Evolutionary conservation across 2,329 filamentous ascomycete species (phyloP).

Genomic region (Monilinia fructigena): DNA sequence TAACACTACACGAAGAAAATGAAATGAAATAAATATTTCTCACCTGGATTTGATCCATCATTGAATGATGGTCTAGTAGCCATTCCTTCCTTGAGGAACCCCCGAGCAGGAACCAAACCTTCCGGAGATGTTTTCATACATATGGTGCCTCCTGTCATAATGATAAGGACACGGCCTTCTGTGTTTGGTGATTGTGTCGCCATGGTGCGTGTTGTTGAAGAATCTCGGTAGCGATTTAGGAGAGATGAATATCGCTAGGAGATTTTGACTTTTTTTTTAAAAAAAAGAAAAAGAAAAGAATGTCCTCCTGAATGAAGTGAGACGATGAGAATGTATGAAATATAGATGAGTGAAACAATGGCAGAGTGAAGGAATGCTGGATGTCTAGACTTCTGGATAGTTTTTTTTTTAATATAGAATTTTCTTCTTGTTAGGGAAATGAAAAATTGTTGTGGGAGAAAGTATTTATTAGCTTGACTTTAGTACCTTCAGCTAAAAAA

Average conservation of each 20-base stretch:
- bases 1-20: too few species aligned
- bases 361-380: too few species aligned
- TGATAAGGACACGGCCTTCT: conserved; percentile 61
- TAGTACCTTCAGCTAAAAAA: too few species aligned
- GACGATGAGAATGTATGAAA: too few species aligned
- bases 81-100: conserved; percentile 65
- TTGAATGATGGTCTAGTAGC: conserved; percentile 67
- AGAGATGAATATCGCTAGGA: conserved; percentile 17
- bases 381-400: too few species aligned
- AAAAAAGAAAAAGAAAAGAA: neutral
- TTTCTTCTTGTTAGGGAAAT: too few species aligned
- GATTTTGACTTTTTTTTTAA: neutral
- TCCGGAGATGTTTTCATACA: conserved; percentile 68
- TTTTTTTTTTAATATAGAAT: too few species aligned
- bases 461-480: too few species aligned
- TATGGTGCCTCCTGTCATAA: conserved; percentile 68
- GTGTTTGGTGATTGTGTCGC: conserved; percentile 39
- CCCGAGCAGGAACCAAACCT: conserved; percentile 58
- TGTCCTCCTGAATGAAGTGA: neutral
- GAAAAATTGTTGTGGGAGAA: too few species aligned
- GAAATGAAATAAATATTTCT: conserved; percentile 20
- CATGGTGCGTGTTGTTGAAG: conserved; percentile 10
- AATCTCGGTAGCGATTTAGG: conserved; percentile 8
- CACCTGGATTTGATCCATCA: conserved; percentile 56
- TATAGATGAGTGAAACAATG: too few species aligned